Evolutionary conservation across 106 monocot species (phyloP).

Genomic region (Dendrobium catenatum): DNA sequence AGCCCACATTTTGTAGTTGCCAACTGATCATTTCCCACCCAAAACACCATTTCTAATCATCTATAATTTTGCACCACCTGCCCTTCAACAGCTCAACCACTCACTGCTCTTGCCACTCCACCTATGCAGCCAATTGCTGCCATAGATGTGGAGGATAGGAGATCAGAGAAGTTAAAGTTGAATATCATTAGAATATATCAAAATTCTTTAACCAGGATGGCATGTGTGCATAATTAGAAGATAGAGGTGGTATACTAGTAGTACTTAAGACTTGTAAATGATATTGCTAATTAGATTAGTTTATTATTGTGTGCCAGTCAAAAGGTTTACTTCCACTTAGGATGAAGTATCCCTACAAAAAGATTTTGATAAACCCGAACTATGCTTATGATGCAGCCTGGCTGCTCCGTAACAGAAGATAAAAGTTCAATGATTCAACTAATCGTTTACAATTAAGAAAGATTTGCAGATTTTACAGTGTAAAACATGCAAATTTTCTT

Average conservation of each 20-base stretch:
- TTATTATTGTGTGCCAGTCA: background rate
- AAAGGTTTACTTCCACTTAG: no score
- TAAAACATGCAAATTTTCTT: background rate
- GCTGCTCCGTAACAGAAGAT: background rate
- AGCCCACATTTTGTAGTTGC: background rate
- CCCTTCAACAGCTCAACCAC: background rate
- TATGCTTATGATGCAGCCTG: background rate
- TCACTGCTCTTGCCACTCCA: background rate
- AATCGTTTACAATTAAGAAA: background rate
- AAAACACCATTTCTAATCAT: background rate
- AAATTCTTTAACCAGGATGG: background rate
- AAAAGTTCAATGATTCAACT: background rate
- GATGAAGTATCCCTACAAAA: background rate
- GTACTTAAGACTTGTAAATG: background rate
- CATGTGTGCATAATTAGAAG: background rate
- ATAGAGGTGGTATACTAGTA: background rate
- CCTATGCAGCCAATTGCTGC: background rate
- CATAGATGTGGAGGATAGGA: background rate
- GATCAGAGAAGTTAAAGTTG: background rate
- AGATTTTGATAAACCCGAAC: background rate
- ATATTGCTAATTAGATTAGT: background rate
- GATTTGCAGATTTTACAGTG: background rate
- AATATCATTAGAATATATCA: background rate
- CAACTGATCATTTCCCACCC: background rate
- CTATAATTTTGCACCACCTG: background rate